phyloP scores from a whole-genome alignment of 768 basidiomycete genomes.

The Amanita phalloides region DNA sequence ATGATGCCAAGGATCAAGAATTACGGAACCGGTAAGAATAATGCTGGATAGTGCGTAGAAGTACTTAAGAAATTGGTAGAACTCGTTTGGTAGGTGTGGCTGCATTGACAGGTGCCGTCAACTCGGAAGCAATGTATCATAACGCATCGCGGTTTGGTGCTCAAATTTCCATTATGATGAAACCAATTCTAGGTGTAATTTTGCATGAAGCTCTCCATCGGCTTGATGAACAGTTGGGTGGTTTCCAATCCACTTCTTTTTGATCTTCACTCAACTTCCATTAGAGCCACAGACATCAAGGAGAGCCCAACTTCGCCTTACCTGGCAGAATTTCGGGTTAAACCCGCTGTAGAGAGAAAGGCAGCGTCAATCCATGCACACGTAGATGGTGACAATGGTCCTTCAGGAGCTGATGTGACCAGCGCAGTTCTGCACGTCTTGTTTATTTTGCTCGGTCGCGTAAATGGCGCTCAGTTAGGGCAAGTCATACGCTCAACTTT shows the following conservation, averaged over 20 bases:
- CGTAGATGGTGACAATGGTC: conserved; percentile 81
- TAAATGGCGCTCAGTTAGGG: conserved; percentile 66
- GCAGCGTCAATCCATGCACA: conserved; percentile 88
- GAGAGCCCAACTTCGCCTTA: conserved; percentile 68
- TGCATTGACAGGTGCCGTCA: conserved; percentile 68
- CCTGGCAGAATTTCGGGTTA: conserved; percentile 73
- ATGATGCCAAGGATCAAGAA: conserved; percentile 51
- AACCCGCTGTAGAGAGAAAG: conserved; percentile 69
- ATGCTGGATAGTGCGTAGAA: background rate
- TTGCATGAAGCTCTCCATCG: conserved; percentile 47
- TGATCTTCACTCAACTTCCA: conserved; percentile 3
- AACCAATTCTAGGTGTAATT: conserved; percentile 58
- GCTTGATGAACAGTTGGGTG: conserved; percentile 60
- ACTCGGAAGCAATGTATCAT: conserved; percentile 76
- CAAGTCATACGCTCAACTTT: conserved; percentile 64
- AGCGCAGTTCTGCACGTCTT: conserved; percentile 64
- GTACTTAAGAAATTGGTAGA: conserved; percentile 25
- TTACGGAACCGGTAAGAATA: conserved; percentile 54
- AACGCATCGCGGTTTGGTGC: conserved; percentile 59
- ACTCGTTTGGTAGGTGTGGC: conserved; percentile 82
- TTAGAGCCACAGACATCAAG: conserved; percentile 51
- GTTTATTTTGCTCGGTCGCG: conserved; percentile 62
- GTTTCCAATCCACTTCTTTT: conserved; percentile 7
- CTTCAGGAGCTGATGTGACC: conserved; percentile 61
- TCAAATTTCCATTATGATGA: conserved; percentile 63